Percentiles rank a stretch among this genome's conserved stretches.
phyloP scores from a whole-genome alignment of 768 basidiomycete species.

The Auricularia heimuer region DNA sequence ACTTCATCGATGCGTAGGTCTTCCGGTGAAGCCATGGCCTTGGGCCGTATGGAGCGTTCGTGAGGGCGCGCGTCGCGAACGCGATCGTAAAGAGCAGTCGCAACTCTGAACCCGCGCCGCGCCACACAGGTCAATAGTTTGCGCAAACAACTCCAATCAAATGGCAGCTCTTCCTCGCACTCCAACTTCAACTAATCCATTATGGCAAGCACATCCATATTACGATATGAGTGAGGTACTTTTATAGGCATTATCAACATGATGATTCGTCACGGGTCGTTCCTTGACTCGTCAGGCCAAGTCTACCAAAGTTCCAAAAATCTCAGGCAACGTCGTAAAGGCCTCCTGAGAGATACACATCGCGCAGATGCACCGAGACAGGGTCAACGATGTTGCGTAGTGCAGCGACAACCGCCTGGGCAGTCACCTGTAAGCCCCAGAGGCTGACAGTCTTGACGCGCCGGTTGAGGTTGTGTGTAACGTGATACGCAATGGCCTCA shows the following conservation, averaged over 20 bases:
- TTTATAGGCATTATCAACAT: no score
- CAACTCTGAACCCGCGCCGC: no score
- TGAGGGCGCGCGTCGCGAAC: no score
- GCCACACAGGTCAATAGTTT: no score
- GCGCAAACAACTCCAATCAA: no score
- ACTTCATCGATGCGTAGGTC: conserved; percentile 7
- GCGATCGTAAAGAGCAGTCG: no score
- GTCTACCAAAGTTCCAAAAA: neutral
- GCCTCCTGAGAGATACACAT: conserved; percentile 15
- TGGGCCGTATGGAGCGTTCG: neutral
- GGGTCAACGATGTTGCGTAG: conserved; percentile 73
- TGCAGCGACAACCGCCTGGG: conserved; percentile 72
- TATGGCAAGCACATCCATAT: no score
- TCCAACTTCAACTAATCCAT: no score
- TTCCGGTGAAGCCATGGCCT: neutral
- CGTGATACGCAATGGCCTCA: conserved; percentile 90
- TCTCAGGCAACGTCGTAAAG: neutral
- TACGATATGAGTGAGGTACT: no score
- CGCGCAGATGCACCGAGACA: conserved; percentile 24
- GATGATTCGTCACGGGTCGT: neutral
- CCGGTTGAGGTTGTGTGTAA: conserved; percentile 83
- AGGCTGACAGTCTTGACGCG: conserved; percentile 83
- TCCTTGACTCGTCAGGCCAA: neutral
- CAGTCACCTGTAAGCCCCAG: conserved; percentile 94
- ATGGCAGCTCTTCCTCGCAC: no score